Evolutionary conservation across 1,139 yeast species (phyloP), one percentile per base, ranked within the genome.

Genomic region (Meyerozyma sp.): DNA sequence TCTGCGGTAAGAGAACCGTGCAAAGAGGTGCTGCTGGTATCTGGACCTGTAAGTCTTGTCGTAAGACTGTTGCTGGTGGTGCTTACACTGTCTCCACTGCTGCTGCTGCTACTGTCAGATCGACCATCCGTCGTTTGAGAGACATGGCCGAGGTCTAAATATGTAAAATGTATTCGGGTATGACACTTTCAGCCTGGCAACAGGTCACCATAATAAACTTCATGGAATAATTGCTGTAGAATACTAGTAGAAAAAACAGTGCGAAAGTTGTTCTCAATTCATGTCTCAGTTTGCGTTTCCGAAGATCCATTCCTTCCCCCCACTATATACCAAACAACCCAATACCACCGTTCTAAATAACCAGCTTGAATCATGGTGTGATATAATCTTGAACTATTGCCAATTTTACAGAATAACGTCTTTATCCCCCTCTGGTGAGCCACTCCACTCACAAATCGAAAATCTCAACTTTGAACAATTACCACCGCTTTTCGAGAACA

Each of bases 81-180:
- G 99, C 99, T 77, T 94, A 94, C 93, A 83, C 97, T 66, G 93
- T 93, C 59, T 85, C 95, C 69, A 91, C 98, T 65, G 94, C 98
- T 70, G 98, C 98, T 73, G 99, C 98, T 70, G 96, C 97, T 76
- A 94, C 98, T 65, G 98, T 91, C 75, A 91, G 99, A 86, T 91
- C 98, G 59, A 93, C 98, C 76, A 93, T 94, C 81, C 93, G 98
- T 84, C 96, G 99, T 86, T 88, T 94, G 80, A 90, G 99, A 85
- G 99, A 94, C 73, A 76, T 94, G 82, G 97, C 95, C 79, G 98
- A 94, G 81, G 98, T 96, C 72, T 94, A 90, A 67, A 56, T 61
- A 34, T 34, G 16, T 34, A 34, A 16, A 32, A 11, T 46, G 47
- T 47, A 41, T 44, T 42, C 32, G 47, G 46, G 29, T 41, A 42